A percentile compares a stretch with the other conserved stretches of the same genome.
phyloP scores from a whole-genome alignment of 176 grass and related monocot species.

The Hyparrhenia diplandra region DNA sequence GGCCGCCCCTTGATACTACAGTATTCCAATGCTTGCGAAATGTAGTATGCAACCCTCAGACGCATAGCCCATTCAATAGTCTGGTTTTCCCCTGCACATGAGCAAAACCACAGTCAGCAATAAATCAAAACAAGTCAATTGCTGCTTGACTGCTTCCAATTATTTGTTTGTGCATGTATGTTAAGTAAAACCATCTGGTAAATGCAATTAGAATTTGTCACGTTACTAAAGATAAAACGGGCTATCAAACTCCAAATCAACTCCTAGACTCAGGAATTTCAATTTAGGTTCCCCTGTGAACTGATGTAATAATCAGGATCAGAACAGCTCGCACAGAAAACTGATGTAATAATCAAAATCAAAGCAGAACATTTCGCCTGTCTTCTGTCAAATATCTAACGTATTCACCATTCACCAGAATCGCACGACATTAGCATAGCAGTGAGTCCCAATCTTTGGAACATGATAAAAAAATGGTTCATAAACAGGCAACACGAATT shows the following conservation, averaged over 20 bases:
- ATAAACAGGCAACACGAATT: background rate
- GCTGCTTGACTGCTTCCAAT: background rate
- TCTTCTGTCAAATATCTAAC: background rate
- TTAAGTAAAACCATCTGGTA: background rate
- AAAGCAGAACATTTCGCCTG: background rate
- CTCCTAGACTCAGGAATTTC: background rate
- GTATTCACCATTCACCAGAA: background rate
- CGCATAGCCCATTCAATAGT: slow-evolving; percentile 97
- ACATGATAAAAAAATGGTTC: slow-evolving; percentile 11
- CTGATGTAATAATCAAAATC: background rate
- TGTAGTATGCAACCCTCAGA: slow-evolving; percentile 75
- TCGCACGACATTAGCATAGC: background rate
- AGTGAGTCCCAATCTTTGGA: too few species aligned
- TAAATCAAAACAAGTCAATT: slow-evolving; percentile 7
- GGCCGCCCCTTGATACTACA: slow-evolving; percentile 61
- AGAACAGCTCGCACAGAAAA: background rate
- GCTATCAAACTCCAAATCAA: background rate
- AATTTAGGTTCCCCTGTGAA: background rate
- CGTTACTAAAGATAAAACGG: background rate
- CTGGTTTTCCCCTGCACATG: slow-evolving; percentile 83
- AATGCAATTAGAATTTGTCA: background rate
- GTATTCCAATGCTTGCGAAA: slow-evolving; percentile 89
- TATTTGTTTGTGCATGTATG: background rate
- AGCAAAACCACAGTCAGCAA: slow-evolving; percentile 7
- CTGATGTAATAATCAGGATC: background rate